Conservation (phyloP, 2,329 filamentous ascomycete species). For the Sarocladium kiliense region DNA sequence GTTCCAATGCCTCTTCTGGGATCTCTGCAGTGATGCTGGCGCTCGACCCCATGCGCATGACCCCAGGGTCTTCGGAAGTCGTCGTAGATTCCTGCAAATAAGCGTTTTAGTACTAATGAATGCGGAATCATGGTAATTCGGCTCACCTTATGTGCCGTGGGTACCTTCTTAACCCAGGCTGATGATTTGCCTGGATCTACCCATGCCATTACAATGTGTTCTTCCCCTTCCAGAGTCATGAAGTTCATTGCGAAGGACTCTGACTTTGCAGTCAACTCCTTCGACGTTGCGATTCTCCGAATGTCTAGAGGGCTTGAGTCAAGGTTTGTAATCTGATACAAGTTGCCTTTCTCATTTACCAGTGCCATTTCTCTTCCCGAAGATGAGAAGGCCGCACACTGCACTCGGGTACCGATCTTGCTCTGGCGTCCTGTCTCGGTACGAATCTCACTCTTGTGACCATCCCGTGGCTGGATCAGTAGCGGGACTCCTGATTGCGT, state of each 20-base stretch:
- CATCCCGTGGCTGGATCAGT: slow-evolving; percentile 31
- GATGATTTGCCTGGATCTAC: slow-evolving; percentile 26
- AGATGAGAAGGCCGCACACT: slow-evolving; percentile 32
- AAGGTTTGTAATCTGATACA: slow-evolving; percentile 31
- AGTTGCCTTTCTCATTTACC: slow-evolving; percentile 34
- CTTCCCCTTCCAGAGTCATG: slow-evolving; percentile 31
- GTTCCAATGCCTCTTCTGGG: neutral
- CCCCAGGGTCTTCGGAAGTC: neutral
- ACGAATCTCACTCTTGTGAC: slow-evolving; percentile 28
- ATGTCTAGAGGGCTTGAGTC: slow-evolving; percentile 33
- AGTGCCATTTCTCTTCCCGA: slow-evolving; percentile 31
- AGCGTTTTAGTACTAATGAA: neutral
- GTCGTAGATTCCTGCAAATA: neutral
- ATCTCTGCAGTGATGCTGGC: neutral
- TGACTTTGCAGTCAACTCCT: slow-evolving; percentile 30
- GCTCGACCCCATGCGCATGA: neutral
- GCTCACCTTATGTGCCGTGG: slow-evolving; percentile 14
- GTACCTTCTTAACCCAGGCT: slow-evolving; percentile 26
- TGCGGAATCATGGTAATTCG: neutral
- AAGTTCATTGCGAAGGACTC: slow-evolving; percentile 32
- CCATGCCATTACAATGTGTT: slow-evolving; percentile 33
- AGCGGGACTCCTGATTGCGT: slow-evolving; percentile 35
- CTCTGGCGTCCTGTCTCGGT: slow-evolving; percentile 22
- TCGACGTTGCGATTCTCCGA: slow-evolving; percentile 27
- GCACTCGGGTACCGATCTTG: slow-evolving; percentile 32